Base-by-base conservation (phyloP, 2,329 filamentous ascomycete genomes). In the Trichoderma aggressivum region DNA sequence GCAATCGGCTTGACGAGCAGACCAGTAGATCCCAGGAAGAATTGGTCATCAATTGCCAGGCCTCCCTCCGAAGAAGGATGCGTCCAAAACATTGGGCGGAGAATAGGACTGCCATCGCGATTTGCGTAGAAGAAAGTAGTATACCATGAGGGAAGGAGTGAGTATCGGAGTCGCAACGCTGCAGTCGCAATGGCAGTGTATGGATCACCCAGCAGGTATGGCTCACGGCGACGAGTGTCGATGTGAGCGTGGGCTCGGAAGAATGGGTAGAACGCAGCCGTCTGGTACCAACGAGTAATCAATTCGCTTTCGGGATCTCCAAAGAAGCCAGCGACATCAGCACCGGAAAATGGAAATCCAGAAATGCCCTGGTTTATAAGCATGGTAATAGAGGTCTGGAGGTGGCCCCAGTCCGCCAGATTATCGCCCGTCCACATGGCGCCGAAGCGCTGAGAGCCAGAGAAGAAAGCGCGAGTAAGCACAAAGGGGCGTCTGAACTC, bases 381-480 rank as follows among this genome's bases (percentile, higher is more conserved):
- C 96, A 99, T 99, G 28, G 96, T 95, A 47, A 98, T 88, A 2
- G 94, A 92, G 1, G 91, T 92, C n/a, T 90, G 92, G 18, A 99
- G 87, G 78, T 98, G 94, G 21, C 91, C 90, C 96, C 96, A 99
- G 28, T 89, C 90, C 12, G 96, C 96, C 80, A 96, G 92, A 83
- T 99, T 99, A 79, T 99, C 96, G 72, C 96, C 96, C 24, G 96
- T 99, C 96, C 96, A 99, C 94, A 98, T 98, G 72, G 96, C 95
- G 74, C 94, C 93, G 55, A 93, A 84, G 70, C 95, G 90, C 82
- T 99, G 96, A 70, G 92, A 94, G 43, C 96, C 96, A 14, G 95
- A 89, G 79, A 91, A 99, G 84, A 97, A 99, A 0, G 94, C 92
- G 36, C 96, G 92, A 1, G 96, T 99, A 65, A 99, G 88, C 12